Conservation (phyloP, 352 stramenopile genomes). For the Globisporangium paroecandrum region DNA sequence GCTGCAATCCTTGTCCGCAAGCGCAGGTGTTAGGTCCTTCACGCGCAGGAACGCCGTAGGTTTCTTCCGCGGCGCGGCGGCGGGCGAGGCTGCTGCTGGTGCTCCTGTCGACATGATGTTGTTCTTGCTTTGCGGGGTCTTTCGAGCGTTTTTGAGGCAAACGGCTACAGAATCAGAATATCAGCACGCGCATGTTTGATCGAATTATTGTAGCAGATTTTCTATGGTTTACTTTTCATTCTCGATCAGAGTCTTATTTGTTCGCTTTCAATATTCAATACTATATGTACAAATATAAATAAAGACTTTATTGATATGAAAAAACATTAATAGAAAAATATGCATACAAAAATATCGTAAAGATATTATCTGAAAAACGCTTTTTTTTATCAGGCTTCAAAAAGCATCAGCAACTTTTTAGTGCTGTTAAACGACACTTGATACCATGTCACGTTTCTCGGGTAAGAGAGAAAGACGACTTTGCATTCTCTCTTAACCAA, state of each 20-base stretch:
- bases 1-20: conserved; percentile 61
- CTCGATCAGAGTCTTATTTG: background rate
- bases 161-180: background rate
- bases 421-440: too few relatives aligned
- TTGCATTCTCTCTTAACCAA: background rate
- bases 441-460: too few relatives aligned
- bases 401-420: too few relatives aligned
- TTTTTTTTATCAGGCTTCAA: too few relatives aligned
- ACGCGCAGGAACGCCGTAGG: conserved; percentile 44
- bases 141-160: background rate
- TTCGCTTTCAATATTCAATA: background rate
- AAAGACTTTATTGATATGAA: too few relatives aligned
- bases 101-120: background rate
- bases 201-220: too few relatives aligned
- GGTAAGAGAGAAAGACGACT: too few relatives aligned
- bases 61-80: conserved; percentile 43
- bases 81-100: conserved; percentile 3
- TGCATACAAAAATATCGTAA: too few relatives aligned
- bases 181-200: background rate
- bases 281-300: background rate
- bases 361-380: too few relatives aligned
- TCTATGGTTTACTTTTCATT: background rate
- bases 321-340: too few relatives aligned
- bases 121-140: background rate
- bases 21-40: conserved; percentile 65